Evolutionary conservation across 2,329 filamentous ascomycete species (phyloP).

Genomic region (Calonectria pteridis): DNA sequence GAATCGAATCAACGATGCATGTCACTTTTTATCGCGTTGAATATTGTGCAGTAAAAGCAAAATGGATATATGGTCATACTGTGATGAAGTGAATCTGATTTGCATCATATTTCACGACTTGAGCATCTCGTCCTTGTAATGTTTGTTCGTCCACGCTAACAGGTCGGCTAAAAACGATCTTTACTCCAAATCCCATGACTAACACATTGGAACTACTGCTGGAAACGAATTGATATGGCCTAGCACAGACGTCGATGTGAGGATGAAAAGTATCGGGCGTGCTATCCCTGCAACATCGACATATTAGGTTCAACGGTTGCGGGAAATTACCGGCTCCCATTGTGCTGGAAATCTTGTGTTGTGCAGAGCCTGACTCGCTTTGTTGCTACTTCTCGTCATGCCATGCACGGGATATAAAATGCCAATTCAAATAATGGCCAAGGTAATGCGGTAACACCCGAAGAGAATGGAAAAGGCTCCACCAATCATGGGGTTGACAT

Average conservation of each 20-base stretch:
- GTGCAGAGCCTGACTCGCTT: conserved; percentile 71
- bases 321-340: conserved; percentile 73
- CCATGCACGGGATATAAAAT: conserved; percentile 65
- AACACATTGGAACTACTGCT: neutral
- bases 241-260: conserved; percentile 56
- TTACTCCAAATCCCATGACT: neutral
- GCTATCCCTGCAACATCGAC: conserved; percentile 52
- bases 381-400: conserved; percentile 64
- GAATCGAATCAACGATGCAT: neutral
- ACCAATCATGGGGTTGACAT: conserved; percentile 72
- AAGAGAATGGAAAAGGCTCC: conserved; percentile 75
- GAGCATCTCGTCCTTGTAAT: neutral
- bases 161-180: neutral
- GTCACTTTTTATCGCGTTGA: neutral
- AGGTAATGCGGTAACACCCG: conserved; percentile 77
- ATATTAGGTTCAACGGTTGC: conserved; percentile 72
- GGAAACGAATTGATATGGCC: conserved; percentile 51
- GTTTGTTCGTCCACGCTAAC: neutral
- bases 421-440: conserved; percentile 60
- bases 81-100: neutral
- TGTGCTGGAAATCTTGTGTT: conserved; percentile 69
- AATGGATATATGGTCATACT: neutral
- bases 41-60: neutral
- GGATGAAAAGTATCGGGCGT: conserved; percentile 56
- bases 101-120: neutral